Evolutionary conservation across 2,329 filamentous ascomycete genomes (phyloP).

Genomic region (Penicillium aurantiogriseum): DNA sequence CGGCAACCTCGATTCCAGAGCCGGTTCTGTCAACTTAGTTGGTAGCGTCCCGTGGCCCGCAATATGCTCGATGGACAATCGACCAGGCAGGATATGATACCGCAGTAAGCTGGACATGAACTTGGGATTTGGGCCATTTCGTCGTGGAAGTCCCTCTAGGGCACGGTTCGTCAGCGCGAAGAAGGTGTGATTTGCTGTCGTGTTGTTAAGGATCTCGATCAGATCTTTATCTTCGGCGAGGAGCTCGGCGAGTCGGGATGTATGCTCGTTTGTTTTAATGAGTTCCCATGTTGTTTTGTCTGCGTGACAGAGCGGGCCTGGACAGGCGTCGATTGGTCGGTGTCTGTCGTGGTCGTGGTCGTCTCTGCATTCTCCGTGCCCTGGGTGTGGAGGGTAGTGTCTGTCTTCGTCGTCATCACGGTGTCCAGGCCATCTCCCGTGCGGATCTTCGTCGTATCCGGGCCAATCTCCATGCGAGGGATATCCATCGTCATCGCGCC

Average conservation of each 20-base stretch:
- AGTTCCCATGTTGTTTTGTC: constrained; percentile 78
- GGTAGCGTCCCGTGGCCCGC: constrained; percentile 68
- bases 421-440: not conserved
- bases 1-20: constrained; percentile 59
- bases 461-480: not conserved
- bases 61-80: constrained; percentile 63
- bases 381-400: not conserved
- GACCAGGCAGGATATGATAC: constrained; percentile 71
- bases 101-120: constrained; percentile 69
- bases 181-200: constrained; percentile 70
- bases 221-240: constrained; percentile 71
- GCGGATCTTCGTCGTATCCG: not conserved
- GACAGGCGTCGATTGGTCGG: constrained; percentile 2
- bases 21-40: constrained; percentile 59
- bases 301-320: constrained; percentile 42
- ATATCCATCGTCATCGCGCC: not conserved
- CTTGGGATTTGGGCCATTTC: constrained; percentile 47
- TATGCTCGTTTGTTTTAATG: constrained; percentile 72
- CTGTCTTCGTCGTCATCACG: not conserved
- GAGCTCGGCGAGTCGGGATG: constrained; percentile 72
- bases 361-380: not conserved
- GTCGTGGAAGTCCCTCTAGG: constrained; percentile 57
- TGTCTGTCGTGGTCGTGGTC: not conserved
- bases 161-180: constrained; percentile 78
- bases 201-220: constrained; percentile 64